These are phyloP conservation scores for Geosmithia putterillii DNA, from an alignment of 2,329 filamentous ascomycete genomes.

Conservation along the genomic window DNA sequence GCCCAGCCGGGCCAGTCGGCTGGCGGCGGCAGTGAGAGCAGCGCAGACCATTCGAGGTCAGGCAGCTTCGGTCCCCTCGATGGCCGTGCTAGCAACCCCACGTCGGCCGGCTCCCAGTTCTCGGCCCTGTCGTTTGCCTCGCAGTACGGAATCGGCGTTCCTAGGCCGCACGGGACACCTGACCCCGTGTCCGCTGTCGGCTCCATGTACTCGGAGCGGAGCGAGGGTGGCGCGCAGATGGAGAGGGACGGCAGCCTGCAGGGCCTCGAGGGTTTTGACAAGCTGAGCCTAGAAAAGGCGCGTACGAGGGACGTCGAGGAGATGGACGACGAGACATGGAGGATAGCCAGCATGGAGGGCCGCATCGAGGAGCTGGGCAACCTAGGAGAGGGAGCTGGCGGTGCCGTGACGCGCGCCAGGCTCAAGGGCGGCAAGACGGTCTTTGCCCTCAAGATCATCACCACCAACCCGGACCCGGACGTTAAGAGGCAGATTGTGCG, in stretches of 20 bases:
- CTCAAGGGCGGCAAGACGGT: constrained; percentile 86
- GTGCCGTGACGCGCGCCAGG: constrained; percentile 83
- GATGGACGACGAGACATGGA: constrained; percentile 89
- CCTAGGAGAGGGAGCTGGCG: constrained; percentile 87
- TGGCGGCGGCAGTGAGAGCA: constrained; percentile 68
- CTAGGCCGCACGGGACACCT: constrained; percentile 54
- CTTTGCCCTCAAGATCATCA: constrained; percentile 94
- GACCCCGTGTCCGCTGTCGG: constrained; percentile 84
- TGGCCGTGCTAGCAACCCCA: constrained; percentile 66
- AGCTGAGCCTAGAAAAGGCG: constrained; percentile 70
- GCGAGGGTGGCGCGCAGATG: constrained; percentile 64
- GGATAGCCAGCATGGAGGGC: constrained; percentile 79
- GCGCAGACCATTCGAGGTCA: constrained; percentile 65
- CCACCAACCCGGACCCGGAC: constrained; percentile 92
- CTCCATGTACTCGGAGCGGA: constrained; percentile 70
- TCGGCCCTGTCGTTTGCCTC: constrained; percentile 72
- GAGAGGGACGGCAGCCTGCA: constrained; percentile 74
- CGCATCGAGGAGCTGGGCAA: constrained; percentile 81
- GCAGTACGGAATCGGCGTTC: constrained; percentile 55
- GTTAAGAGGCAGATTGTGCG: constrained; percentile 97
- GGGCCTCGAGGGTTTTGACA: constrained; percentile 65
- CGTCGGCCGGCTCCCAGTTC: constrained; percentile 78
- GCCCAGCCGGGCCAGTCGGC: constrained; percentile 52
- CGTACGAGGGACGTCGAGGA: constrained; percentile 84
- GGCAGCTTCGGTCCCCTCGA: constrained; percentile 74